A percentile compares a stretch with the other conserved stretches of the same genome.
These are phyloP conservation scores for Apiotrichum siamense DNA, from an alignment of 1,284 basidiomycete genomes.

Conservation along the genomic window DNA sequence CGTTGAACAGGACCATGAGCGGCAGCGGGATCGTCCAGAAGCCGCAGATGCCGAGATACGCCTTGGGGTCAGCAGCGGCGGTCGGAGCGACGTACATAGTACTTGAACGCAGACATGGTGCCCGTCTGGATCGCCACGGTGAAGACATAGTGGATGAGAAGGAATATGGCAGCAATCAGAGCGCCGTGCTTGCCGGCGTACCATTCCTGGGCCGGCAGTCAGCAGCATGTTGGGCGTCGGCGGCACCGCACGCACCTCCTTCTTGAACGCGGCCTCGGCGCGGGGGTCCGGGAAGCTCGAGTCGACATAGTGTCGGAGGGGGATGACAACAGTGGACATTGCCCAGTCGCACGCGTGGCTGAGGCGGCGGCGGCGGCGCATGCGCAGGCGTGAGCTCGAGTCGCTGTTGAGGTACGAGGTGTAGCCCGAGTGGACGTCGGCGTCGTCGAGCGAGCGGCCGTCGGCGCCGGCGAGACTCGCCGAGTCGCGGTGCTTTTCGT, in stretches of 20 bases:
- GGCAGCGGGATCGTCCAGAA: conserved; percentile 38
- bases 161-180: conserved; percentile 27
- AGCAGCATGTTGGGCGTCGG: conserved; percentile 23
- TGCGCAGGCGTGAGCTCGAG: neutral
- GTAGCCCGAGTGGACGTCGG: neutral
- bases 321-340: neutral
- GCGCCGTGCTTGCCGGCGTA: conserved; percentile 9
- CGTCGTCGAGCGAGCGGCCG: neutral
- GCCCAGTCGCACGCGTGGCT: neutral
- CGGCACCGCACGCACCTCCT: conserved; percentile 26
- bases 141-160: conserved; percentile 21
- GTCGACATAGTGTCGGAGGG: conserved; percentile 31
- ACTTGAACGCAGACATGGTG: conserved; percentile 13
- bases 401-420: neutral
- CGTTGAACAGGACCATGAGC: conserved; percentile 34
- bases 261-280: conserved; percentile 39
- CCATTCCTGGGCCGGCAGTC: conserved; percentile 25
- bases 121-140: neutral
- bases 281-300: conserved; percentile 36
- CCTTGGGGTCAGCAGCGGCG: neutral
- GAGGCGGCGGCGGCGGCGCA: neutral
- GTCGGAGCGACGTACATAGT: conserved; percentile 6
- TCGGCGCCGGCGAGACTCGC: neutral
- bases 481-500: neutral
- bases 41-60: conserved; percentile 35